Percentiles rank a stretch among this genome's conserved stretches.
Evolutionary conservation across 2,329 filamentous ascomycete species (phyloP).

Genomic region (Graphilbum fragrans): DNA sequence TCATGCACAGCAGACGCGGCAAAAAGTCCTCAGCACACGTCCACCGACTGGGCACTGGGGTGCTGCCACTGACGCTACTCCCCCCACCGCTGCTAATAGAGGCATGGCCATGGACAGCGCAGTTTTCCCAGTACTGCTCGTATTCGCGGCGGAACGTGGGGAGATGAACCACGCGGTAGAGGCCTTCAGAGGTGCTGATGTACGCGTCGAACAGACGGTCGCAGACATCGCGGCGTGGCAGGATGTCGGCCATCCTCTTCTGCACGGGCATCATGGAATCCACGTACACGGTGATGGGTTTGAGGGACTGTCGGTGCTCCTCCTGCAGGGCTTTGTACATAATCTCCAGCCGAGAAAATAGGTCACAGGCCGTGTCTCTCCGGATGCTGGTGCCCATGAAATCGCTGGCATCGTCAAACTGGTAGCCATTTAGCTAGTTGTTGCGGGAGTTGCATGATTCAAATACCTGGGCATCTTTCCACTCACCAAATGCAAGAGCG

Average conservation of each 20-base stretch:
- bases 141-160: conserved; percentile 39
- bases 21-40: conserved; percentile 30
- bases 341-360: conserved; percentile 31
- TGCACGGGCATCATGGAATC: conserved; percentile 46
- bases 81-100: not conserved
- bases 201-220: conserved; percentile 37
- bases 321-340: conserved; percentile 35
- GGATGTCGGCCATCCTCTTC: conserved; percentile 44
- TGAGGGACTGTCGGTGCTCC: conserved; percentile 31
- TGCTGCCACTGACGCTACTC: not conserved
- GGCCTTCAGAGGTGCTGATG: conserved; percentile 35
- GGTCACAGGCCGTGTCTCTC: conserved; percentile 26
- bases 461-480: not conserved
- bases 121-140: conserved; percentile 36
- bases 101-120: conserved; percentile 18
- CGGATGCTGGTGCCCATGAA: conserved; percentile 32
- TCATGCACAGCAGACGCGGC: conserved; percentile 37
- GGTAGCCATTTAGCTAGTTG: conserved; percentile 1
- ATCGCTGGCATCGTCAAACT: conserved; percentile 42
- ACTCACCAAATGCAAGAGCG: conserved; percentile 40
- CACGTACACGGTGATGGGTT: conserved; percentile 42
- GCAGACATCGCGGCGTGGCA: conserved; percentile 36
- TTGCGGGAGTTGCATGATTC: not conserved
- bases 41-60: not conserved
- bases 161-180: conserved; percentile 41